Conservation (phyloP, 2,329 filamentous ascomycete genomes). For the Fusarium sp. region DNA sequence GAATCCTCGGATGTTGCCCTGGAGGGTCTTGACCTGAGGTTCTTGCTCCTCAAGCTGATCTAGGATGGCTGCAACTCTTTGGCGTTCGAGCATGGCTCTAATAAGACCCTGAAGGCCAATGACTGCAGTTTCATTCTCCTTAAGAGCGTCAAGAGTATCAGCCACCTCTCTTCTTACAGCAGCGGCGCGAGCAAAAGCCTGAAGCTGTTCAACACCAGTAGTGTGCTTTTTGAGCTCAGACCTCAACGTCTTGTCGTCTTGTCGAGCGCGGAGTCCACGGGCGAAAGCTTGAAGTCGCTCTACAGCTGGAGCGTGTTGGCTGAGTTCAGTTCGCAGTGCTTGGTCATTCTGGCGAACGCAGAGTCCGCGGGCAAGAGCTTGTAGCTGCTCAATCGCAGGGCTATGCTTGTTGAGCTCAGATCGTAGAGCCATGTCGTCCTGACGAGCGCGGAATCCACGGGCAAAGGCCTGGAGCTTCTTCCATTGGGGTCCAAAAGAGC, state of each 20-base stretch:
- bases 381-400: constrained; percentile 59
- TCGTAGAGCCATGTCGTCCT: constrained; percentile 57
- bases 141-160: constrained; percentile 61
- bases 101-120: constrained; percentile 68
- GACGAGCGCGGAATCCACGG: constrained; percentile 63
- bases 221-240: constrained; percentile 61
- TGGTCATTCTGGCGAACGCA: constrained; percentile 31
- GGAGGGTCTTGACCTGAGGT: constrained; percentile 69
- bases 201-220: constrained; percentile 60
- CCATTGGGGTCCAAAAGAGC: constrained; percentile 63
- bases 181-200: constrained; percentile 66
- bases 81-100: constrained; percentile 72
- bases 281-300: constrained; percentile 63
- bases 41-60: constrained; percentile 70
- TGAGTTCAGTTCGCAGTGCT: constrained; percentile 61
- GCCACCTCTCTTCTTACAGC: constrained; percentile 66
- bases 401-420: constrained; percentile 61
- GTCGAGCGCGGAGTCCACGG: constrained; percentile 54
- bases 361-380: constrained; percentile 63
- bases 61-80: constrained; percentile 61
- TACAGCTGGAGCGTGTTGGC: constrained; percentile 57
- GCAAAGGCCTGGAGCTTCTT: constrained; percentile 56
- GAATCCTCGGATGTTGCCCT: constrained; percentile 75
- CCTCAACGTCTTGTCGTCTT: constrained; percentile 54
- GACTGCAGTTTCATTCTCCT: constrained; percentile 60